Base-by-base conservation (phyloP, 1,284 basidiomycete genomes). In the Trichosporon coremiiforme region DNA sequence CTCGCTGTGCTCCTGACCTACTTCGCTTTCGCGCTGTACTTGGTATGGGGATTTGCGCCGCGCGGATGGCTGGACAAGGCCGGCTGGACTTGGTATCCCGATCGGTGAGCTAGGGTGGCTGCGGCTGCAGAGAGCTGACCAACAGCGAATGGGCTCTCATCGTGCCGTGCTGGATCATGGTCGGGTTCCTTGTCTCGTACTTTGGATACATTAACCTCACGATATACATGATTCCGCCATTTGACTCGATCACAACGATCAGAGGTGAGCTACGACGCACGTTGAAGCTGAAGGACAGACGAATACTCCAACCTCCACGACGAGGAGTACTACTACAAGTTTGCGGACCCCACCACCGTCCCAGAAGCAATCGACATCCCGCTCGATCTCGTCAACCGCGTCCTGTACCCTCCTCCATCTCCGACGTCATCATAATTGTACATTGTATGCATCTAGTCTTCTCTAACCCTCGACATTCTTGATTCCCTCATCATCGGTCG, bases 81-180 rank as follows among this genome's bases (percentile, higher is more conserved):
- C 15, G 92, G 92, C 17, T 87, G 94, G 71, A 85, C 87, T 5
- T 95, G 93, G 93, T 93, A 94, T 80, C 93, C 93, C n/a, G 92
- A 86, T 78, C 86, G 92, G 93, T 92, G 71, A 77, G 88, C 29
- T 33, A 8, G 17, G 22, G 60, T n/a, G 25, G 20, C 15, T 25
- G 25, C 25, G 25, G 31, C 3, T 2, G 8, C 25, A 25, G 25
- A 25, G 0, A 25, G 50, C 66, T 70, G 55, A 71, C 62, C 4
- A 31, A 33, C 74, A 93, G 93, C 33, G 92, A 95, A 86, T 95
- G 93, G 93, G 87, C 91, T 22, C 77, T 94, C 33, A 87, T 95
- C 38, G 80, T 95, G n/a, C 93, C 93, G 29, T 89, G 92, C 17
- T 95, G 90, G 84, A 87, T 90, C 13, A 86, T 92, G 74, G 83